Conservation (phyloP, 2,329 filamentous ascomycete genomes). For the Xenoacremonium recifei region DNA sequence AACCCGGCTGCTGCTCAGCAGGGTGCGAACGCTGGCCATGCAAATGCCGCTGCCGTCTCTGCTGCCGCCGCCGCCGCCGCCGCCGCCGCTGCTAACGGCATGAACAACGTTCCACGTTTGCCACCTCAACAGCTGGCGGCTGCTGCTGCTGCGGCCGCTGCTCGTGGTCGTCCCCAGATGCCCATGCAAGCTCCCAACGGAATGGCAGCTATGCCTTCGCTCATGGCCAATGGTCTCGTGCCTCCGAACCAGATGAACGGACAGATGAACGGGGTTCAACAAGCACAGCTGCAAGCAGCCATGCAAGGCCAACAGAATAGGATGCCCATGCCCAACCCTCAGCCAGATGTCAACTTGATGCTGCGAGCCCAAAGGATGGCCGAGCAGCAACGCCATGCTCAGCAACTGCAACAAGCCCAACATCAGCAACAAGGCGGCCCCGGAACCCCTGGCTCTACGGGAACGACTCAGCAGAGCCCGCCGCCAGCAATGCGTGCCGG, state of each 20-base stretch:
- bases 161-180: constrained; percentile 49
- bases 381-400: constrained; percentile 58
- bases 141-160: constrained; percentile 38
- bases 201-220: constrained; percentile 48
- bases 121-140: constrained; percentile 46
- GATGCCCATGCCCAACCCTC: constrained; percentile 48
- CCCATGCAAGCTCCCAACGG: constrained; percentile 54
- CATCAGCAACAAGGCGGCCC: constrained; percentile 24
- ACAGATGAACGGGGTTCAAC: constrained; percentile 63
- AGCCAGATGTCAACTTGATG: constrained; percentile 53
- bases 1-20: constrained; percentile 36
- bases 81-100: constrained; percentile 26
- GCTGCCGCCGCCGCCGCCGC: constrained; percentile 19
- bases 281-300: constrained; percentile 64
- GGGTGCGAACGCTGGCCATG: constrained; percentile 26
- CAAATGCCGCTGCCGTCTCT: constrained; percentile 16
- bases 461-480: constrained; percentile 37
- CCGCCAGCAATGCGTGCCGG: constrained; percentile 42
- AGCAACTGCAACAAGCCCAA: constrained; percentile 46
- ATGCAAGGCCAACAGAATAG: constrained; percentile 57
- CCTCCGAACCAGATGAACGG: constrained; percentile 61
- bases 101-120: constrained; percentile 35
- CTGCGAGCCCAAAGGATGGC: constrained; percentile 66
- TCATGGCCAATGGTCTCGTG: constrained; percentile 49
- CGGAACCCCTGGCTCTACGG: constrained; percentile 31